A percentile compares a stretch with the other conserved stretches of the same genome.
These are phyloP conservation scores for Pseudogymnoascus sp. DNA, from an alignment of 2,329 filamentous ascomycete genomes.

Conservation along the genomic window DNA sequence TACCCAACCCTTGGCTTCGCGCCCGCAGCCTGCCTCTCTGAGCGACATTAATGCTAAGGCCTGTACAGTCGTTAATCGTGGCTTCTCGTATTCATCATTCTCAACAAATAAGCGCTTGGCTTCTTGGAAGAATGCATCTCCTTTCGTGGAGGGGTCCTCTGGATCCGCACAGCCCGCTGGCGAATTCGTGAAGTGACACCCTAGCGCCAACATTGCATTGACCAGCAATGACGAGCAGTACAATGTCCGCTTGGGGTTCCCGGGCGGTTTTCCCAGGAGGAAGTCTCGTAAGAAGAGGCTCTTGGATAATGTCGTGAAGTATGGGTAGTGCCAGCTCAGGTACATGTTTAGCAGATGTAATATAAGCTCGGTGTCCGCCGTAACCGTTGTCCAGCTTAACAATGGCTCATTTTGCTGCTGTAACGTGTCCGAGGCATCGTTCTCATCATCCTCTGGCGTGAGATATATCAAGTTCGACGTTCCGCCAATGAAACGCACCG, in stretches of 20 bases:
- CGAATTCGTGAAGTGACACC: constrained; percentile 82
- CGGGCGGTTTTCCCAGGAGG: constrained; percentile 54
- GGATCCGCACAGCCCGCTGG: constrained; percentile 61
- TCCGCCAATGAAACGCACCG: constrained; percentile 83
- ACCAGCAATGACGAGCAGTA: constrained; percentile 88
- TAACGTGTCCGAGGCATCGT: constrained; percentile 25
- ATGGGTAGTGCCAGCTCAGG: constrained; percentile 95
- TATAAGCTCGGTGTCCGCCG: constrained; percentile 67
- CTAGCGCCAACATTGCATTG: constrained; percentile 72
- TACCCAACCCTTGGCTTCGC: constrained; percentile 94
- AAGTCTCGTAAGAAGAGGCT: constrained; percentile 83
- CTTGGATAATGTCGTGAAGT: constrained; percentile 86
- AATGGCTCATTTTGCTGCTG: constrained; percentile 54
- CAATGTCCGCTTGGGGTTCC: constrained; percentile 45
- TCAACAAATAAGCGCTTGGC: constrained; percentile 83
- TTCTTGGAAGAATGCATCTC: constrained; percentile 92
- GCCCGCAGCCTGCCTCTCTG: constrained; percentile 84
- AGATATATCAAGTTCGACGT: constrained; percentile 89
- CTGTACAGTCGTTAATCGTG: constrained; percentile 81
- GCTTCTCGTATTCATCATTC: constrained; percentile 87
- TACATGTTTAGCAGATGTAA: constrained; percentile 93
- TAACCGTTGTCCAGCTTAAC: constrained; percentile 81
- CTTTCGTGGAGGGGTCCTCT: constrained; percentile 74
- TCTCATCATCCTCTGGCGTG: constrained; percentile 37
- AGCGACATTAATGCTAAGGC: constrained; percentile 94